Evolutionary conservation across 352 stramenopile genomes (phyloP).

Genomic region (Aphanomyces stellatus): DNA sequence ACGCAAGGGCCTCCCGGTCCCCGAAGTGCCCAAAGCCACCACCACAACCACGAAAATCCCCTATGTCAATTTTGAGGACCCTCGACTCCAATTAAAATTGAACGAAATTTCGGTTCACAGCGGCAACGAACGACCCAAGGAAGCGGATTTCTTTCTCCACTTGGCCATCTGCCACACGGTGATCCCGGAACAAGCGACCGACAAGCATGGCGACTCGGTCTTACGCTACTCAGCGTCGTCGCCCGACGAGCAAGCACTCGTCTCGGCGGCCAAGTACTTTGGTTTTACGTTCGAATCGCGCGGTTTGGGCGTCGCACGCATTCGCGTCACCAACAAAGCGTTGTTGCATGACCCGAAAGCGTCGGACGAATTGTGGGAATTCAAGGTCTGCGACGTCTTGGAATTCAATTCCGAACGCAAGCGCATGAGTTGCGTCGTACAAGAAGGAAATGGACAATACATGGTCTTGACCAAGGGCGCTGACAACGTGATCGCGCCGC

Average conservation of each 20-base stretch:
- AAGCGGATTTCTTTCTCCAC: constrained; percentile 55
- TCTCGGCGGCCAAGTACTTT: constrained; percentile 60
- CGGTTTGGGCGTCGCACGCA: constrained; percentile 37
- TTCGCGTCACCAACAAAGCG: constrained; percentile 43
- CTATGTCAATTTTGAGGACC: constrained; percentile 81
- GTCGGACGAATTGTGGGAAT: constrained; percentile 37
- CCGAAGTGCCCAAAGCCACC: constrained; percentile 27
- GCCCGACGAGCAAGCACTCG: constrained; percentile 83
- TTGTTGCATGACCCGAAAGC: constrained; percentile 31
- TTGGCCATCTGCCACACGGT: constrained; percentile 93
- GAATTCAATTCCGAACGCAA: constrained; percentile 92
- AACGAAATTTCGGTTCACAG: constrained; percentile 24
- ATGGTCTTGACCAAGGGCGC: constrained; percentile 84
- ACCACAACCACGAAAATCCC: constrained; percentile 30
- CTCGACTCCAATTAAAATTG: constrained; percentile 47
- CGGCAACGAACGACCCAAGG: constrained; percentile 25
- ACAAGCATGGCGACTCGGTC: constrained; percentile 47
- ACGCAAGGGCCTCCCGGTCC: constrained; percentile 49
- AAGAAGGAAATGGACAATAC: constrained; percentile 58
- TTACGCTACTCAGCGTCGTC: constrained; percentile 67
- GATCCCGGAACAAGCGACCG: constrained; percentile 88
- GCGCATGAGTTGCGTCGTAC: constrained; percentile 68
- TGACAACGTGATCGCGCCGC: constrained; percentile 87
- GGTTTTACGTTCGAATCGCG: constrained; percentile 72
- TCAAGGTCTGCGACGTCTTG: constrained; percentile 86